Conservation (phyloP, 352 stramenopile genomes). For the Globisporangium paroecandrum region DNA sequence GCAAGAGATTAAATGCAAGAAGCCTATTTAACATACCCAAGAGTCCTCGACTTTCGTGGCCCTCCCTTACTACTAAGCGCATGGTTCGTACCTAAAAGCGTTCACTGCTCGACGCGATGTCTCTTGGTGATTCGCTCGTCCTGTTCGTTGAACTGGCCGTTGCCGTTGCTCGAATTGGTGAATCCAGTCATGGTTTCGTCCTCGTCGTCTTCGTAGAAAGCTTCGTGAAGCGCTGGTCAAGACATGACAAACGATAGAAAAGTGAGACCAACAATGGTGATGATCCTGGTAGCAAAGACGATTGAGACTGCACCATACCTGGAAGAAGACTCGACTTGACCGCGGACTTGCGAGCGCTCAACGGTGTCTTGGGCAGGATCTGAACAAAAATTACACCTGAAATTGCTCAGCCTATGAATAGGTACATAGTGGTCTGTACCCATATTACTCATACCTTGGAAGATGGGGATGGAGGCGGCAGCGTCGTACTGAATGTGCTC, state of each 20-base stretch:
- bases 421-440: no score
- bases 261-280: background rate
- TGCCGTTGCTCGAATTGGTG: background rate
- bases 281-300: background rate
- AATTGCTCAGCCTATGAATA: no score
- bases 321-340: conserved; percentile 6
- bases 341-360: conserved; percentile 2
- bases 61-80: background rate
- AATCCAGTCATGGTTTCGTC: background rate
- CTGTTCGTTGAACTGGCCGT: background rate
- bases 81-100: background rate
- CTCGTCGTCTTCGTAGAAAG: background rate
- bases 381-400: background rate
- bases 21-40: background rate
- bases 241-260: background rate
- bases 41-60: background rate
- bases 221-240: conserved; percentile 1
- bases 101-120: background rate
- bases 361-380: background rate
- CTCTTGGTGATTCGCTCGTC: conserved; percentile 3
- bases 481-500: conserved; percentile 57
- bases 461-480: conserved; percentile 63
- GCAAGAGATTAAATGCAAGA: background rate
- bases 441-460: conserved; percentile 42
- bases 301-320: background rate